A percentile compares a stretch with the other conserved stretches of the same genome.
Evolutionary conservation across 1,284 basidiomycete genomes (phyloP).

Genomic region (Ganoderma lucidum): DNA sequence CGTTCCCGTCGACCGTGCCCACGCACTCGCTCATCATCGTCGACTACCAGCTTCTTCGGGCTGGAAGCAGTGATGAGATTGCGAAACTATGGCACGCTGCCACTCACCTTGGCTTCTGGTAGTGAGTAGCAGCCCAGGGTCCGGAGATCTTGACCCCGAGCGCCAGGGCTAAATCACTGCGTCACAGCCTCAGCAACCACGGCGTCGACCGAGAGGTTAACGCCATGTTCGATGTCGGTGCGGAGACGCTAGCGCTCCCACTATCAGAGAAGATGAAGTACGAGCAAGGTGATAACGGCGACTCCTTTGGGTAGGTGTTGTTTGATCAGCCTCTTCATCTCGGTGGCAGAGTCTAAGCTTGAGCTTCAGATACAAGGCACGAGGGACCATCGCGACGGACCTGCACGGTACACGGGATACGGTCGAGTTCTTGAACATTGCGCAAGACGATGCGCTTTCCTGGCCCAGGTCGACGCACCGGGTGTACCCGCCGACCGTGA

Average conservation of each 20-base stretch:
- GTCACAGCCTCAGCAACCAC: constrained; percentile 65
- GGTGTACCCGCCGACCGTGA: constrained; percentile 61
- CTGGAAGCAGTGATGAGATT: constrained; percentile 41
- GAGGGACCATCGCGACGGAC: constrained; percentile 69
- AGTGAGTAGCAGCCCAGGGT: constrained; percentile 40
- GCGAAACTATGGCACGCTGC: constrained; percentile 46
- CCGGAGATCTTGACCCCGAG: background rate
- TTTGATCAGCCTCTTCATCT: constrained; percentile 4
- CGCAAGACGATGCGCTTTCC: constrained; percentile 70
- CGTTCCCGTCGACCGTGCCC: constrained; percentile 49
- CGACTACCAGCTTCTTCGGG: constrained; percentile 46
- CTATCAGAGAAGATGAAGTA: constrained; percentile 69
- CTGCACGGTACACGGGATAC: constrained; percentile 65
- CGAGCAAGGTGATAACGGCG: constrained; percentile 71
- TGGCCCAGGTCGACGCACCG: constrained; percentile 61
- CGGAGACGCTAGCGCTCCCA: constrained; percentile 63
- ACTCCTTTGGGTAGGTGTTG: constrained; percentile 63
- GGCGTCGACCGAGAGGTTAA: constrained; percentile 60
- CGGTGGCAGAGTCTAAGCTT: constrained; percentile 6
- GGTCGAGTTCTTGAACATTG: constrained; percentile 71
- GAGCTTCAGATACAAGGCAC: constrained; percentile 64
- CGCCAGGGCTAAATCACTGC: constrained; percentile 10
- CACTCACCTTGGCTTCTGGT: constrained; percentile 50
- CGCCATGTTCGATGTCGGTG: constrained; percentile 68
- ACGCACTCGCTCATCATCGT: constrained; percentile 49